phyloP scores from a whole-genome alignment of 2,329 filamentous ascomycete genomes.

The Fusarium redolens region DNA sequence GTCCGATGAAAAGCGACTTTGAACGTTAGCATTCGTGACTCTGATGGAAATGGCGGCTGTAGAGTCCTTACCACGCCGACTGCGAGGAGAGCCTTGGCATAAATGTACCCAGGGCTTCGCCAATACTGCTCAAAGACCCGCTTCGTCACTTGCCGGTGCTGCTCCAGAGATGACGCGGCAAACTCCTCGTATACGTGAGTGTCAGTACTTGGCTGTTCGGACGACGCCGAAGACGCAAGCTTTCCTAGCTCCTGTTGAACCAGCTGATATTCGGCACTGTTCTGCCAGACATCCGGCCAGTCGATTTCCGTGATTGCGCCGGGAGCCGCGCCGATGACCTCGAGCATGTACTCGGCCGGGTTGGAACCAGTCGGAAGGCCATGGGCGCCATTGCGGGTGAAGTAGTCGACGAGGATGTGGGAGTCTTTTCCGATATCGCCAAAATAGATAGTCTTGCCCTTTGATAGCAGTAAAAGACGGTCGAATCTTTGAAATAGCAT shows the following conservation, averaged over 20 bases:
- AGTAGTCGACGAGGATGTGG: slow-evolving; percentile 66
- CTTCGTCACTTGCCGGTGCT: slow-evolving; percentile 53
- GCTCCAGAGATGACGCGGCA: slow-evolving; percentile 45
- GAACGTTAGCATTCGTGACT: not conserved
- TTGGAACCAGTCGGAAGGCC: slow-evolving; percentile 66
- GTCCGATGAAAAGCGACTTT: slow-evolving; percentile 71
- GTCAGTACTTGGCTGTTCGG: not conserved
- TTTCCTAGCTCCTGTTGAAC: slow-evolving; percentile 49
- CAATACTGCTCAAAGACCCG: slow-evolving; percentile 50
- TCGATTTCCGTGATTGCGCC: slow-evolving; percentile 58
- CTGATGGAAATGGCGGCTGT: not conserved
- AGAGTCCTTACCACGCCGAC: slow-evolving; percentile 46
- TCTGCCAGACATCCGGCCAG: slow-evolving; percentile 52
- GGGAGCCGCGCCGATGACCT: slow-evolving; percentile 58
- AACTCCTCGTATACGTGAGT: slow-evolving; percentile 43
- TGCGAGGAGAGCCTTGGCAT: slow-evolving; percentile 60
- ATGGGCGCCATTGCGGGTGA: slow-evolving; percentile 69
- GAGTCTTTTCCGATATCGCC: slow-evolving; percentile 71
- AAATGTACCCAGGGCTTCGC: slow-evolving; percentile 68
- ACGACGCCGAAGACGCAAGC: too few species aligned
- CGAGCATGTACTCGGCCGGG: slow-evolving; percentile 76
- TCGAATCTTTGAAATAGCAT: slow-evolving; percentile 65
- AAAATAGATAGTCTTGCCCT: slow-evolving; percentile 74
- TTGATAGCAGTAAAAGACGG: slow-evolving; percentile 68
- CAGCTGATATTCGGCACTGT: slow-evolving; percentile 45